Conservation (phyloP, 495 filamentous ascomycete genomes). For the Xylaria nigripes region DNA sequence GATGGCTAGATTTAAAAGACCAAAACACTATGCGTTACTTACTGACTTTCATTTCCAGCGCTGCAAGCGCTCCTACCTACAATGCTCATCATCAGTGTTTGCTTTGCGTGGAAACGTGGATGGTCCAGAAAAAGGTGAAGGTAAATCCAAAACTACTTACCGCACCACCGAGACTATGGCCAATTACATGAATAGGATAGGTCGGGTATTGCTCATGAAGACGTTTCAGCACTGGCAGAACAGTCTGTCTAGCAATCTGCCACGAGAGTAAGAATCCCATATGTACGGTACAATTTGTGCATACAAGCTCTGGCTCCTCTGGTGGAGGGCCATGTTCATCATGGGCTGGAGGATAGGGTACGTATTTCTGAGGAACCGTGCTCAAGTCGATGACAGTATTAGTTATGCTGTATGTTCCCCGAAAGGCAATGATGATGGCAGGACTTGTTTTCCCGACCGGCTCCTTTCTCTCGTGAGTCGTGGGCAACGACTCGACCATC, state of each 20-base stretch:
- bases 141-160: constrained; percentile 34
- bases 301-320: constrained; percentile 37
- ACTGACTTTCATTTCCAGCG: constrained; percentile 51
- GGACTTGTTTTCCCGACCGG: constrained; percentile 1
- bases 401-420: constrained; percentile 86
- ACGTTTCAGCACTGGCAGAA: constrained; percentile 51
- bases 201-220: constrained; percentile 53
- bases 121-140: neutral
- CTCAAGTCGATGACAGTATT: constrained; percentile 86
- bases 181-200: constrained; percentile 69
- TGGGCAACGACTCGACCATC: constrained; percentile 27
- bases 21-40: neutral
- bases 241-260: constrained; percentile 55
- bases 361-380: constrained; percentile 79
- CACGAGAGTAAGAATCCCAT: constrained; percentile 81
- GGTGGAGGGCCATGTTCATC: constrained; percentile 27
- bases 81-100: neutral
- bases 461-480: neutral
- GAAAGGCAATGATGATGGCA: constrained; percentile 79
- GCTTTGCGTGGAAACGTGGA: neutral
- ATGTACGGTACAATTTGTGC: constrained; percentile 83
- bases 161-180: constrained; percentile 88
- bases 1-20: too few species aligned
- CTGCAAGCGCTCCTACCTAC: constrained; percentile 62
- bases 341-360: constrained; percentile 62